Base-by-base conservation (phyloP, 108 stramenopile genomes). In the Cyclostephanos invisitatus region DNA sequence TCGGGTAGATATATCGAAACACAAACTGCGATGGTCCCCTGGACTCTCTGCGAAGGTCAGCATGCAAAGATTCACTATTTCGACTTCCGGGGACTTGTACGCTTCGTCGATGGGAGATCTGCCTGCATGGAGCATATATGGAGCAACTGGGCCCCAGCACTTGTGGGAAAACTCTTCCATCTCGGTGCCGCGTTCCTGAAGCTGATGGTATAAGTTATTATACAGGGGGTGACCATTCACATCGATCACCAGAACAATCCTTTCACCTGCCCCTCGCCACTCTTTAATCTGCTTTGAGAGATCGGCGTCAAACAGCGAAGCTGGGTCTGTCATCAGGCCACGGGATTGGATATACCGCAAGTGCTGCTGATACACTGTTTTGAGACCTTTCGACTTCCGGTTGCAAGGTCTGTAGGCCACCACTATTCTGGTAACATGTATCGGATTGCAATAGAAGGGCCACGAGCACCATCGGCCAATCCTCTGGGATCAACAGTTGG, bases 351-450 rank as follows among this genome's bases (percentile, higher is more conserved):
- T 53, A 8, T 20, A 25, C 22, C 24, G 20, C 51, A 53, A 8
- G 51, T 53, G 51, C 24, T 53, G 51, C 24, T 53, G 51, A 20
- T 53, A 53, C 18, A 24, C 22, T 24, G 51, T 53, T 8, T 53
- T 53, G 6, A 53, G 18, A 1, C 51, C 51, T 20, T 53, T 25
- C 4, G 51, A 25, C 51, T 53, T 53, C 22, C 22, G 22, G 18
- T 25, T 7, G 5, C 24, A 4, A 5, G 24, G 51, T 24, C 24
- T 53, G 51, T 53, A 53, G 2, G 22, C 51, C 7, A 53, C 51
- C 5, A 53, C 7, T 53, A 53, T 7, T 20, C 51, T 53, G 21
- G 24, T 24, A n/a, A 24, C 7, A 20, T 53, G 51, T 3, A 25
- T 8, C 0, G 51, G 51, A 53, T 53, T 20, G 51, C 20, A 21